Conservation (phyloP, 2,329 filamentous ascomycete genomes). For the Aspergillus flavus region DNA sequence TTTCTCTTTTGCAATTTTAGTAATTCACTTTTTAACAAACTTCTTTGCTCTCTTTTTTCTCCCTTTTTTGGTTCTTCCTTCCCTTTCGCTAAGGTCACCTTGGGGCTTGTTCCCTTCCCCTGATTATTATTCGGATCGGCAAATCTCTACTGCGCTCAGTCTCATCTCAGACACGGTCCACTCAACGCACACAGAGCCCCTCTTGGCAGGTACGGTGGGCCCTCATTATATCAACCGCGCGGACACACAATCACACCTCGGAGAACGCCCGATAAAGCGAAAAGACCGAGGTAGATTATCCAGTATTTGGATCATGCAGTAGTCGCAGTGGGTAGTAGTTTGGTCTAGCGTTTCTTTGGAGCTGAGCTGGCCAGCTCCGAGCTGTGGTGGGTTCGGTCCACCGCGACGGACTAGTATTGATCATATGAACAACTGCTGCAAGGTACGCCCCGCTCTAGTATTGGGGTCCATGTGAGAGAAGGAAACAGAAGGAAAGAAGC, state of each 20-base stretch:
- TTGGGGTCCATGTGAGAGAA: background rate
- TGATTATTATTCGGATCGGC: conserved; percentile 2
- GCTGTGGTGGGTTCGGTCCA: conserved; percentile 9
- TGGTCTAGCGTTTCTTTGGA: background rate
- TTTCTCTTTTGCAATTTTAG: background rate
- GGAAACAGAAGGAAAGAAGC: background rate
- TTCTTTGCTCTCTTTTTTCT: background rate
- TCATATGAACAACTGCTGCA: conserved; percentile 5
- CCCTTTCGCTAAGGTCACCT: background rate
- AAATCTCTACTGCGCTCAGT: background rate
- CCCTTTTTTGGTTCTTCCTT: background rate
- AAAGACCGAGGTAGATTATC: conserved; percentile 4
- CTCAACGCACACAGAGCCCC: background rate
- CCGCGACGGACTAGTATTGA: background rate
- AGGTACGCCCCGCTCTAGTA: conserved; percentile 5
- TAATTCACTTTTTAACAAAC: background rate
- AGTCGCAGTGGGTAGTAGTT: background rate
- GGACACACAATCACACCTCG: background rate
- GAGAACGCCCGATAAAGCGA: conserved; percentile 8
- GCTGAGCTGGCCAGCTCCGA: conserved; percentile 2
- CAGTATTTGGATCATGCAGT: background rate
- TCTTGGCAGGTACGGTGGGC: conserved; percentile 11
- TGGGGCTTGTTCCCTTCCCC: background rate
- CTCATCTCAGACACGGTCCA: conserved; percentile 1
- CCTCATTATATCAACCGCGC: background rate